Evolutionary conservation across 2,329 filamentous ascomycete genomes (phyloP), one percentile per base, ranked within the genome.

Genomic region (Arthrinium phaeospermum): DNA sequence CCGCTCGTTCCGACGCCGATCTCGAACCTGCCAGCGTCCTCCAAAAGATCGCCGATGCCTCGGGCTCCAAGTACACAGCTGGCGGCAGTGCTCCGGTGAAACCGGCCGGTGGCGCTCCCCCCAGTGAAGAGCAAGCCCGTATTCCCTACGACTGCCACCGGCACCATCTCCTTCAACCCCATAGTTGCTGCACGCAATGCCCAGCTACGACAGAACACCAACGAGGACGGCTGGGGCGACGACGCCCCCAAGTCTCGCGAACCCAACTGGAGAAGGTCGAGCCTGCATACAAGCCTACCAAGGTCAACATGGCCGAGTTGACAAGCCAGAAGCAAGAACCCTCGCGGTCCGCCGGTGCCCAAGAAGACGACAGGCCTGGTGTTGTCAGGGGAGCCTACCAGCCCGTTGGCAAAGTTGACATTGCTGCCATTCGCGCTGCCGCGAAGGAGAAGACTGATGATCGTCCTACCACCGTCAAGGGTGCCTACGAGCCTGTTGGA

Each of bases 391-490:
- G 96, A 64, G 92, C 89, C 22, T 99, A 99, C 82, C 94, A 98
- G 81, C 96, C 96, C 27, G 86, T 99, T 77, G 96, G 96, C 72
- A 98, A 98, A 85, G 93, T 99, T n/a, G 95, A 99, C 79, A 98
- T 99, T 83, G 93, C 93, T 34, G 95, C 94, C 49, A 93, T 99
- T 76, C 91, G 96, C 75, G 91, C 87, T 81, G 94, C 89, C 85
- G 95, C 84, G 79, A 91, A 87, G 86, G 91, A 86, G 78, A 86
- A 81, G 82, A 88, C 88, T 67, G 94, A 98, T 79, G 93, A 98
- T 76, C 89, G 95, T 71, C 96, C 96, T 4, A 90, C 92, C 1
- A 89, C 91, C 6, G 94, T 98, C 27, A 98, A 97, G 83, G 96
- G 96, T 57, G 90, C 95, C 34, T 99, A 99, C 80, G 93, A 98